Percentiles rank a stretch among this genome's conserved stretches.
These are phyloP conservation scores for Guyanaporus albipodus DNA, from an alignment of 768 basidiomycete species.

Conservation along the genomic window DNA sequence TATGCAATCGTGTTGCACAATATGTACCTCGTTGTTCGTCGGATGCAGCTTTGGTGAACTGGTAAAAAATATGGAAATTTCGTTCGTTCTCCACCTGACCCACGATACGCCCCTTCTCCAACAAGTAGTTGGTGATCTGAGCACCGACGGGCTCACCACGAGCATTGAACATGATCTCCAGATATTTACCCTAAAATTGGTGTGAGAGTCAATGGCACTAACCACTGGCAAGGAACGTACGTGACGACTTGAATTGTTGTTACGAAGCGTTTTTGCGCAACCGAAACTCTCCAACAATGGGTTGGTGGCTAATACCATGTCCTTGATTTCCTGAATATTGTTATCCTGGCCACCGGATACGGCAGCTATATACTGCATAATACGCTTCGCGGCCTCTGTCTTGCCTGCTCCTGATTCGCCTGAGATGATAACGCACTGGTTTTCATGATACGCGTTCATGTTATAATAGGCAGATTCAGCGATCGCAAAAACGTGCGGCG, in stretches of 20 bases:
- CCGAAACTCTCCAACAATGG: conserved; percentile 97
- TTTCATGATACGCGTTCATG: conserved; percentile 99
- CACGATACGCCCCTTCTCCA: conserved; percentile 96
- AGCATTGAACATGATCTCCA: conserved; percentile 98
- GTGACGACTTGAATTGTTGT: conserved; percentile 98
- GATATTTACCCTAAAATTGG: conserved; percentile 82
- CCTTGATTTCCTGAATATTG: conserved; percentile 96
- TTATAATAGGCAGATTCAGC: conserved; percentile 98
- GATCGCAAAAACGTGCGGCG: conserved; percentile 96
- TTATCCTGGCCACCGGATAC: conserved; percentile 86
- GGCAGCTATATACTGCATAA: conserved; percentile 99
- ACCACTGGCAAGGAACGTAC: conserved; percentile 37
- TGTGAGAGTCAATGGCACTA: conserved; percentile 3
- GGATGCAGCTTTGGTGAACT: conserved; percentile 94
- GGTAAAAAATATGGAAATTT: conserved; percentile 99
- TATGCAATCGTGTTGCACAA: not conserved
- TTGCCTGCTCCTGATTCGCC: conserved; percentile 99
- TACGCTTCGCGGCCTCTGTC: conserved; percentile 97
- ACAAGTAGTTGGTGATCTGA: conserved; percentile 95
- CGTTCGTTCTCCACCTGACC: conserved; percentile 96
- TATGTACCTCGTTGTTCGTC: conserved; percentile 78
- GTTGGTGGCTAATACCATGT: conserved; percentile 99
- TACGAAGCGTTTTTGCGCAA: conserved; percentile 97
- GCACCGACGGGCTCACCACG: conserved; percentile 94
- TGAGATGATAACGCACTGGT: conserved; percentile 99